phyloP scores from a whole-genome alignment of 768 basidiomycete species.

The Cytidiella melzeri region DNA sequence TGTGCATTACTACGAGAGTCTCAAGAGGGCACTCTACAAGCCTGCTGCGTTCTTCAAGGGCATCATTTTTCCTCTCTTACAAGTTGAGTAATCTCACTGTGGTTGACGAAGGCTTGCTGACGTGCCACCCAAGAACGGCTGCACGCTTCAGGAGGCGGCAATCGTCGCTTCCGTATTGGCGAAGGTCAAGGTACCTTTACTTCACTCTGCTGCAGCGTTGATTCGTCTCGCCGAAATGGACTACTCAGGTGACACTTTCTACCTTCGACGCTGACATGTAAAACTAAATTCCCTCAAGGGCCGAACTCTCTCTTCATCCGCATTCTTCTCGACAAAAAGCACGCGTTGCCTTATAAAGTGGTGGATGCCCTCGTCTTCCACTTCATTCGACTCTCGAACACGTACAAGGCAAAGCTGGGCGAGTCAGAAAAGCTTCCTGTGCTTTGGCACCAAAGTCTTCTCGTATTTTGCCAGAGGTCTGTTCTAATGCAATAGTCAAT shows the following conservation, averaged over 20 bases:
- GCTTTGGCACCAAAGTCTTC: constrained; percentile 94
- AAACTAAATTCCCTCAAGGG: constrained; percentile 33
- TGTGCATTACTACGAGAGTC: constrained; percentile 89
- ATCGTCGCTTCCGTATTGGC: constrained; percentile 89
- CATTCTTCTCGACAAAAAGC: constrained; percentile 94
- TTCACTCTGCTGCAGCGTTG: constrained; percentile 93
- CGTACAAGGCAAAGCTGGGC: constrained; percentile 69
- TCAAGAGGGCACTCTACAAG: constrained; percentile 91
- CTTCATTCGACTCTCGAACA: constrained; percentile 93
- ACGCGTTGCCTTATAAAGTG: constrained; percentile 96
- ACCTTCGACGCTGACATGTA: neutral
- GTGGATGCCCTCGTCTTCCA: constrained; percentile 97
- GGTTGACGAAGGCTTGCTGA: neutral
- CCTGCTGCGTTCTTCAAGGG: constrained; percentile 99
- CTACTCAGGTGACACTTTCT: constrained; percentile 61
- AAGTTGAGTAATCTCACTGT: constrained; percentile 40
- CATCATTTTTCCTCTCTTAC: constrained; percentile 90
- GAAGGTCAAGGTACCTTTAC: constrained; percentile 89
- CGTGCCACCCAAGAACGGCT: constrained; percentile 47
- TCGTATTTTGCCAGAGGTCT: constrained; percentile 91
- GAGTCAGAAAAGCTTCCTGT: constrained; percentile 87
- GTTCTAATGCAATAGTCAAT: constrained; percentile 1
- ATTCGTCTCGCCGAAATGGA: constrained; percentile 94
- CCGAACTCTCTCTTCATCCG: constrained; percentile 97
- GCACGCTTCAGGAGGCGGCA: constrained; percentile 89